phyloP scores from a whole-genome alignment of 805 yeast species.

The Henningerozyma blattae region DNA sequence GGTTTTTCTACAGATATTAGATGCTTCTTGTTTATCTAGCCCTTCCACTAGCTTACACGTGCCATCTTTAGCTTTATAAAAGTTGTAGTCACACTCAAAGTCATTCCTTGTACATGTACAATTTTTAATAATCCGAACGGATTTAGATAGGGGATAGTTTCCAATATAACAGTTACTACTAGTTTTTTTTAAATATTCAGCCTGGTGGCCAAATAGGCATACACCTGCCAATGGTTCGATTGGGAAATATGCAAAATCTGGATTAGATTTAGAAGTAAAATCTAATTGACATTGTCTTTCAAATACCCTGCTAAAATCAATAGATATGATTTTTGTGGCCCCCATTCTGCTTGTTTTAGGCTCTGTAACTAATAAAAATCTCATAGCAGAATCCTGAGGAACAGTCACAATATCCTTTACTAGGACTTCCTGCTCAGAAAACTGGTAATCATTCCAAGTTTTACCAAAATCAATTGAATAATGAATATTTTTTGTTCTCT shows the following conservation, averaged over 20 bases:
- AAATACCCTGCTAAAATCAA: slow-evolving; percentile 46
- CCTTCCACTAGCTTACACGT: slow-evolving; percentile 81
- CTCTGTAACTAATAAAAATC: slow-evolving; percentile 53
- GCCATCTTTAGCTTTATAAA: slow-evolving; percentile 55
- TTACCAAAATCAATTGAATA: slow-evolving; percentile 75
- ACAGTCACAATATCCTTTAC: slow-evolving; percentile 76
- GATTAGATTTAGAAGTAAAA: slow-evolving; percentile 29
- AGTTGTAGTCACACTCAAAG: slow-evolving; percentile 91
- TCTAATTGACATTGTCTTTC: slow-evolving; percentile 45
- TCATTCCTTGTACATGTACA: slow-evolving; percentile 82
- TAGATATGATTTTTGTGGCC: slow-evolving; percentile 34
- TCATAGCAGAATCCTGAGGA: slow-evolving; percentile 81
- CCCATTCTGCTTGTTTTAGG: slow-evolving; percentile 34
- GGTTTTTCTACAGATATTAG: slow-evolving; percentile 42
- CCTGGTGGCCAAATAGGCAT: slow-evolving; percentile 65
- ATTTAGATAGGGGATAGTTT: slow-evolving; percentile 44
- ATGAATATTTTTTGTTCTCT: slow-evolving; percentile 42
- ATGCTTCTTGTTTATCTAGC: slow-evolving; percentile 49
- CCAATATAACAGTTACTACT: slow-evolving; percentile 57
- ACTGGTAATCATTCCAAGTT: slow-evolving; percentile 58
- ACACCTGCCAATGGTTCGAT: slow-evolving; percentile 41
- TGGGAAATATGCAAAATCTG: slow-evolving; percentile 55
- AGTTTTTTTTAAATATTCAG: slow-evolving; percentile 45
- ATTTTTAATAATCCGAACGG: slow-evolving; percentile 43
- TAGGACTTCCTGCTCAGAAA: slow-evolving; percentile 41